Percentiles rank a stretch among this genome's conserved stretches.
Conservation (phyloP, 306 rosid genomes). For the Betula pendula region DNA sequence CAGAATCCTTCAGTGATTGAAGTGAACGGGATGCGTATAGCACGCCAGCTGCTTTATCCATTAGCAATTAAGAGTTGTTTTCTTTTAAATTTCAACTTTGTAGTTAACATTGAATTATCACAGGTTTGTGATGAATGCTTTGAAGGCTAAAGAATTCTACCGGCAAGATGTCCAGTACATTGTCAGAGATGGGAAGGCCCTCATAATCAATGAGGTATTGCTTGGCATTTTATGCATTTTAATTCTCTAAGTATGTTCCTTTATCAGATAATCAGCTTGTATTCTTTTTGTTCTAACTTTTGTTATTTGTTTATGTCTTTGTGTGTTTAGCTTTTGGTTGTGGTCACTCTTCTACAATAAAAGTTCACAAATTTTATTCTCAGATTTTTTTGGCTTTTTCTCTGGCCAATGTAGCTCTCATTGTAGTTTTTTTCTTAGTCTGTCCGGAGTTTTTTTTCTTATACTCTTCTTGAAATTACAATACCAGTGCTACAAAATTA, state of each 20-base stretch:
- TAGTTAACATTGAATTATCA: conserved; percentile 39
- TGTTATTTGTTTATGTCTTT: not conserved
- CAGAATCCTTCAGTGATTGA: conserved; percentile 1
- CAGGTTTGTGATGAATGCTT: conserved; percentile 95
- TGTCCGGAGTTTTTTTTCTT: too few relatives aligned
- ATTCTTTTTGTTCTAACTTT: not conserved
- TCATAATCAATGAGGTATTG: conserved; percentile 89
- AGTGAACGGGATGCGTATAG: not conserved
- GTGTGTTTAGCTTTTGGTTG: not conserved
- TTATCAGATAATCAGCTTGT: not conserved
- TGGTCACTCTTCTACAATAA: not conserved
- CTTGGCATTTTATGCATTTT: not conserved
- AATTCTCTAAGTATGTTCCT: not conserved
- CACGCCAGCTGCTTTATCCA: conserved; percentile 9
- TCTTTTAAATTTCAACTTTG: conserved; percentile 12
- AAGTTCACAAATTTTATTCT: not conserved
- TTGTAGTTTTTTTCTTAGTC: too few relatives aligned
- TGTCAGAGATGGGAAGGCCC: conserved; percentile 92
- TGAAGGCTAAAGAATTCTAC: conserved; percentile 95
- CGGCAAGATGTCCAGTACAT: conserved; percentile 89
- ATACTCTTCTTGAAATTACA: not conserved
- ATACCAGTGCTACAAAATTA: not conserved
- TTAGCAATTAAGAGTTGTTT: conserved; percentile 11
- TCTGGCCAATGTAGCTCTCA: too few relatives aligned
- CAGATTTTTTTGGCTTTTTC: not conserved